Conservation (phyloP, 2,329 filamentous ascomycete species). For the Mycosphaerella sp. region DNA sequence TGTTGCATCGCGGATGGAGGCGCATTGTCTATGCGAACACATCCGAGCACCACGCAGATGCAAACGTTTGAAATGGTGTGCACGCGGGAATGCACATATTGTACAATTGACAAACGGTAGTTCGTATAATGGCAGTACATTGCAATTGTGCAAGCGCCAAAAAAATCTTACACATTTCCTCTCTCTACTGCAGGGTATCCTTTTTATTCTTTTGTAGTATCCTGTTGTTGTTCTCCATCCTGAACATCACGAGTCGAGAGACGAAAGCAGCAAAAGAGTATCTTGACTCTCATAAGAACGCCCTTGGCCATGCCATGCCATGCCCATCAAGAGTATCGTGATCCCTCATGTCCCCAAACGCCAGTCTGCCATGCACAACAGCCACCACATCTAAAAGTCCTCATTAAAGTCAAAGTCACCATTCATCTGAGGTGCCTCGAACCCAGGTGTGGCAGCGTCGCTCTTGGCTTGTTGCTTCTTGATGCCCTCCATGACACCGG, state of each 20-base stretch:
- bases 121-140: too few species aligned
- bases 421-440: conserved; percentile 45
- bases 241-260: conserved; percentile 4
- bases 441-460: conserved; percentile 27
- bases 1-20: too few species aligned
- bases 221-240: conserved; percentile 1
- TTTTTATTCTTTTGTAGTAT: conserved; percentile 3
- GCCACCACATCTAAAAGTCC: conserved; percentile 66
- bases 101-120: too few species aligned
- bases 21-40: too few species aligned
- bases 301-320: conserved; percentile 9
- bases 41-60: too few species aligned
- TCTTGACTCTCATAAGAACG: conserved; percentile 10
- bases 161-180: too few species aligned
- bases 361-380: conserved; percentile 2
- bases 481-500: conserved; percentile 91
- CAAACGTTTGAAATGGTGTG: too few species aligned
- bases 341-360: conserved; percentile 3
- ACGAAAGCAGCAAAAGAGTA: conserved; percentile 2
- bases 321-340: conserved; percentile 3
- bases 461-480: conserved; percentile 44
- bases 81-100: too few species aligned
- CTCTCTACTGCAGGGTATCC: conserved; percentile 5
- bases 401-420: conserved; percentile 93
- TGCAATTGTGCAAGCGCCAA: conserved; percentile 1